phyloP scores from a whole-genome alignment of 805 yeast species.

The Tetrapisispora taiwanensis region DNA sequence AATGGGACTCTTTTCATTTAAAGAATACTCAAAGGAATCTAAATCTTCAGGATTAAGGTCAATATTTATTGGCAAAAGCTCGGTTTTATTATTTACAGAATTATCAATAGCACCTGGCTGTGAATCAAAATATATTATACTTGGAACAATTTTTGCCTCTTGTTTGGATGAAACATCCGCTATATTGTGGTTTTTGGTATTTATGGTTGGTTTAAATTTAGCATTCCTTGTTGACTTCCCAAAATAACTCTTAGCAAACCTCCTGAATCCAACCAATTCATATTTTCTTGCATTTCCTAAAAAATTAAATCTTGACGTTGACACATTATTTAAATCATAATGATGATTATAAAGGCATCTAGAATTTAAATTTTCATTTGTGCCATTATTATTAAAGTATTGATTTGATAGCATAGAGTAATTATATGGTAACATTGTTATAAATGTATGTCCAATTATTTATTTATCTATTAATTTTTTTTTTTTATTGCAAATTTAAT shows the following conservation, averaged over 20 bases:
- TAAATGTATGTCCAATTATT: background rate
- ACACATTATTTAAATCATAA: background rate
- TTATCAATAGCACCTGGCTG: background rate
- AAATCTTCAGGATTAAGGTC: background rate
- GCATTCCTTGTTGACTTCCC: background rate
- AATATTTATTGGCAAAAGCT: background rate
- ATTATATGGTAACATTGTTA: background rate
- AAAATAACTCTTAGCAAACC: conserved; percentile 20
- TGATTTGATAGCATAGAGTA: background rate
- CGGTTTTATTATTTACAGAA: background rate
- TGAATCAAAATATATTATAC: background rate
- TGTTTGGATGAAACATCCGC: background rate
- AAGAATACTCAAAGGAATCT: background rate
- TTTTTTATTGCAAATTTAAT: too few relatives aligned
- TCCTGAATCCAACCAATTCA: conserved; percentile 23
- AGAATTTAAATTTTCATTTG: background rate
- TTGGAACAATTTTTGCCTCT: background rate
- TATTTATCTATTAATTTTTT: too few relatives aligned
- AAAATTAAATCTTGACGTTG: background rate
- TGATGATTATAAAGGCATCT: background rate
- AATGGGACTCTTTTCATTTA: background rate
- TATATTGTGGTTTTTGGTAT: too few relatives aligned
- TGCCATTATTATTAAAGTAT: background rate
- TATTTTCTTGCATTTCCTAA: conserved; percentile 3
- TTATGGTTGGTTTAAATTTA: conserved; percentile 5